These are phyloP conservation scores for Dimocarpus longan DNA, from an alignment of 345 rosid species.

Conservation along the genomic window DNA sequence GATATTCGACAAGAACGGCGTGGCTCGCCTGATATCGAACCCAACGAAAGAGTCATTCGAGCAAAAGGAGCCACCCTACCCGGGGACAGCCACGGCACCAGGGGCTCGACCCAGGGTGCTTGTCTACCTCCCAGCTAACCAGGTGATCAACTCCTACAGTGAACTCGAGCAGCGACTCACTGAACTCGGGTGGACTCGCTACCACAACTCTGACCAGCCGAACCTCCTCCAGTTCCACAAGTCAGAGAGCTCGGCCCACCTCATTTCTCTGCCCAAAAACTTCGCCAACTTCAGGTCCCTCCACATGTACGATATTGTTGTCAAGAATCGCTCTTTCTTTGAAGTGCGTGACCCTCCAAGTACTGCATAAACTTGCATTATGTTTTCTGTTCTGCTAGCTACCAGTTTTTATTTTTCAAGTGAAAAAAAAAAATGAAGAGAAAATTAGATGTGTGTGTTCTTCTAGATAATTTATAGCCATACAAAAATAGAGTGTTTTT, in stretches of 20 bases:
- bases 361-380: neutral
- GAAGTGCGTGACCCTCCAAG: conserved; percentile 48
- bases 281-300: conserved; percentile 43
- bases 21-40: conserved; percentile 50
- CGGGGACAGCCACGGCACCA: conserved; percentile 66
- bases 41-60: conserved; percentile 69
- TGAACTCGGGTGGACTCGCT: conserved; percentile 73
- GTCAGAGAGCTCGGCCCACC: conserved; percentile 46
- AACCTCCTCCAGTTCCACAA: conserved; percentile 66
- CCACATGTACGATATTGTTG: conserved; percentile 73
- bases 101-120: conserved; percentile 72
- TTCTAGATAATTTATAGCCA: neutral
- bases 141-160: conserved; percentile 49
- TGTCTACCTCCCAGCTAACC: conserved; percentile 60
- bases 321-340: conserved; percentile 62
- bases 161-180: conserved; percentile 56
- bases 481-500: neutral
- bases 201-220: conserved; percentile 33
- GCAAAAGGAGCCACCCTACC: conserved; percentile 42
- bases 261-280: conserved; percentile 53
- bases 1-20: conserved; percentile 67
- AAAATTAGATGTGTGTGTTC: neutral
- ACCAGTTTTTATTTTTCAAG: neutral
- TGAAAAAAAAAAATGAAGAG: neutral
- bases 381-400: neutral